Percentiles rank a stretch among this genome's conserved stretches.
phyloP scores from a whole-genome alignment of 2,329 filamentous ascomycete genomes.

The Fusarium sp. region DNA sequence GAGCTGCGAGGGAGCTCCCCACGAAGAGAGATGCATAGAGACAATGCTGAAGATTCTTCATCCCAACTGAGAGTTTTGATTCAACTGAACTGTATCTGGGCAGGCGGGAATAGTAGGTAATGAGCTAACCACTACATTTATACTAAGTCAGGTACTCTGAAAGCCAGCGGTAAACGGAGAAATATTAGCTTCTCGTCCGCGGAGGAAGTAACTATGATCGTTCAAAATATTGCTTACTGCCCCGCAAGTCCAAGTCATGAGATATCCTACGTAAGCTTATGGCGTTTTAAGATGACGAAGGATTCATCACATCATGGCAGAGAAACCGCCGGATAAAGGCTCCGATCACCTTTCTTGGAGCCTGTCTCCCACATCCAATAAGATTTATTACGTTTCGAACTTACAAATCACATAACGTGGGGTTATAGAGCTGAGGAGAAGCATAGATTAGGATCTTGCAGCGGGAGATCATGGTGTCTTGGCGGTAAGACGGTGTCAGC shows the following conservation, averaged over 20 bases:
- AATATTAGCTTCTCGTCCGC: rapidly evolving
- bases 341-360: neutral
- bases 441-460: neutral
- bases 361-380: too few relatives aligned
- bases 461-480: neutral
- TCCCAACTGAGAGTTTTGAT: rapidly evolving
- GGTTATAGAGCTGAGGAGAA: neutral
- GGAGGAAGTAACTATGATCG: rapidly evolving
- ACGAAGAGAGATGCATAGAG: neutral
- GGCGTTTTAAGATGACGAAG: neutral
- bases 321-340: rapidly evolving
- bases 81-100: too few relatives aligned
- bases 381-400: neutral
- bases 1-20: neutral
- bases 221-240: neutral
- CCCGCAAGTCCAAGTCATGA: neutral
- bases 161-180: too few relatives aligned
- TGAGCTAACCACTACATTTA: neutral
- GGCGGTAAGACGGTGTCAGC: neutral
- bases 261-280: neutral
- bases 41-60: neutral
- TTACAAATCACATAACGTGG: neutral
- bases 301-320: rapidly evolving
- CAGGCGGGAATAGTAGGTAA: neutral
- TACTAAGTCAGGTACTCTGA: neutral